Percentiles rank a stretch among this genome's conserved stretches.
Conservation (phyloP, 2,329 filamentous ascomycete species). For the Incumbomyces lentus region DNA sequence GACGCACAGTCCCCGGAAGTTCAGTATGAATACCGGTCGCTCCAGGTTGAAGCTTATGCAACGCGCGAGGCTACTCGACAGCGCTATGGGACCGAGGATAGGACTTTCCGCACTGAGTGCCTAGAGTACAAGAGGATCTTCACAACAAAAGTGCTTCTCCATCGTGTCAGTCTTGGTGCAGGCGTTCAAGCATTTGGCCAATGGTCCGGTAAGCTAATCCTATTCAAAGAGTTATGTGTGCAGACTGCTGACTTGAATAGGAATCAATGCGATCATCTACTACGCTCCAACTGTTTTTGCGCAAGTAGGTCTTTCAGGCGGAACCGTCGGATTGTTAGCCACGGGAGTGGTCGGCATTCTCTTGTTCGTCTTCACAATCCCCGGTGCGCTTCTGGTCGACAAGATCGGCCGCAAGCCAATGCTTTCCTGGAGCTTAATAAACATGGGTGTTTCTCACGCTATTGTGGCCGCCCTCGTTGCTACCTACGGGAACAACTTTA, state of each 20-base stretch:
- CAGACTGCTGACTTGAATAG: too few species aligned
- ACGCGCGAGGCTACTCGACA: background rate
- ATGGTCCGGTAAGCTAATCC: constrained; percentile 25
- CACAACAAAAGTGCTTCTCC: background rate
- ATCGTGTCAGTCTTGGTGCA: constrained; percentile 27
- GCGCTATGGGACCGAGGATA: background rate
- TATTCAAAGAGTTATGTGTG: too few species aligned
- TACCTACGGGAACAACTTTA: background rate
- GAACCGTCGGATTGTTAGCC: background rate
- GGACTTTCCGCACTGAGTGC: background rate
- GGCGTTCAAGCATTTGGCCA: constrained; percentile 38
- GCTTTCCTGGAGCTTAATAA: background rate
- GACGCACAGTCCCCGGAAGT: background rate
- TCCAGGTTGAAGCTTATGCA: background rate
- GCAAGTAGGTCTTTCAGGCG: background rate
- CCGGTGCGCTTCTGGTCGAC: constrained; percentile 30
- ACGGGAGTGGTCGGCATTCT: background rate
- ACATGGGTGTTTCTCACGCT: background rate
- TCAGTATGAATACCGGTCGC: background rate
- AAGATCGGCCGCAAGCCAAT: constrained; percentile 18
- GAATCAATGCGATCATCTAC: constrained; percentile 43
- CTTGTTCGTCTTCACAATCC: background rate
- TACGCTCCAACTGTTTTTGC: constrained; percentile 22
- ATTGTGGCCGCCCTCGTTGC: background rate
- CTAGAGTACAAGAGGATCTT: background rate